These are phyloP conservation scores for Sporothrix luriei DNA, from an alignment of 2,329 filamentous ascomycete genomes.

Conservation along the genomic window DNA sequence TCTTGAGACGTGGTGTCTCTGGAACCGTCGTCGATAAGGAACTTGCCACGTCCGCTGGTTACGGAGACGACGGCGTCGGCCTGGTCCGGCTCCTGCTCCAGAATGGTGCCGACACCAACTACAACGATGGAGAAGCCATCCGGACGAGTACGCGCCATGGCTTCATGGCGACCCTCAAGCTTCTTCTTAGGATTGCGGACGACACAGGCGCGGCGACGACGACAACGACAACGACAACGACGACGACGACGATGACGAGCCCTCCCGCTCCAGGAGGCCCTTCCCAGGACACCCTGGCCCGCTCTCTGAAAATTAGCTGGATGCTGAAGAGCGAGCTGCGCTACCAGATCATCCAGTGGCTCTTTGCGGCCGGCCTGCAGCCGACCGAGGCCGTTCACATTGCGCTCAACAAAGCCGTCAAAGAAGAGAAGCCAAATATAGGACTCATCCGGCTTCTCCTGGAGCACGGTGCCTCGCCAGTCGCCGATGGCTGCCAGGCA, in stretches of 20 bases:
- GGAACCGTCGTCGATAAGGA: slow-evolving; percentile 58
- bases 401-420: slow-evolving; percentile 55
- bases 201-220: slow-evolving; percentile 31
- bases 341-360: slow-evolving; percentile 52
- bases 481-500: slow-evolving; percentile 55
- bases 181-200: slow-evolving; percentile 52
- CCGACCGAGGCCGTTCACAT: slow-evolving; percentile 55
- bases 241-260: slow-evolving; percentile 40
- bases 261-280: slow-evolving; percentile 45
- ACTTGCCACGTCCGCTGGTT: slow-evolving; percentile 56
- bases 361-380: slow-evolving; percentile 56
- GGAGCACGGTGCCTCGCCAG: slow-evolving; percentile 55
- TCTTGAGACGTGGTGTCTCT: slow-evolving; percentile 54
- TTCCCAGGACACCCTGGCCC: slow-evolving; percentile 51
- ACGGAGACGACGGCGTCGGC: slow-evolving; percentile 52
- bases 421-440: slow-evolving; percentile 53
- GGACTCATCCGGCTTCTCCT: slow-evolving; percentile 54
- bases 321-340: slow-evolving; percentile 53
- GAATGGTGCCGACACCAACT: slow-evolving; percentile 59
- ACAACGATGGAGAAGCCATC: slow-evolving; percentile 58
- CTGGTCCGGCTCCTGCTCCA: slow-evolving; percentile 55
- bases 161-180: slow-evolving; percentile 53
- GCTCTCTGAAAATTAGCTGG: slow-evolving; percentile 58
- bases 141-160: slow-evolving; percentile 58
- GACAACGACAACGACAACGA: slow-evolving; percentile 39